phyloP scores from a whole-genome alignment of 257 asterid species.

The Henckelia pumila region DNA sequence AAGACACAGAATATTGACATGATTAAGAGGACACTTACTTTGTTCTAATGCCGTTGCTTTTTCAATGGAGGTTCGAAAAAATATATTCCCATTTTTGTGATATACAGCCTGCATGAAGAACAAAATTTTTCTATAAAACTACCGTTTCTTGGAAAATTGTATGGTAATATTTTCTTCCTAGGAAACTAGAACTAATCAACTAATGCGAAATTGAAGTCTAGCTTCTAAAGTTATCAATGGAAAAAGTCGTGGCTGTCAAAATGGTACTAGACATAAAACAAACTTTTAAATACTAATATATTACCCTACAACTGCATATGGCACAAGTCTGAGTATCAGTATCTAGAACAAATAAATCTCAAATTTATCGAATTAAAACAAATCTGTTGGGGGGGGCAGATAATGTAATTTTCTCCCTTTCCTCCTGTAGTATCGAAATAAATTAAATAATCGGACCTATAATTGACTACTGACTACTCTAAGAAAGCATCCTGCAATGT shows the following conservation, averaged over 20 bases:
- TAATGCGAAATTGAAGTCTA: no score
- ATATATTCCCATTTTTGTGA: slow-evolving; percentile 69
- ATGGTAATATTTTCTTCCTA: background rate
- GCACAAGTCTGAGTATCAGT: background rate
- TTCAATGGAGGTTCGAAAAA: slow-evolving; percentile 58
- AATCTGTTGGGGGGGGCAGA: no score
- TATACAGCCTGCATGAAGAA: slow-evolving; percentile 53
- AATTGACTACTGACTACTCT: background rate
- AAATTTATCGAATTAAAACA: background rate
- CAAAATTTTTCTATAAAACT: background rate
- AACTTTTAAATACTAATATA: background rate
- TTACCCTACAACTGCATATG: background rate
- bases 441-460: background rate
- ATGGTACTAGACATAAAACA: slow-evolving; percentile 1
- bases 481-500: background rate
- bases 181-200: background rate
- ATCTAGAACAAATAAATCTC: background rate
- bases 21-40: slow-evolving; percentile 44
- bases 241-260: background rate
- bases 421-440: background rate
- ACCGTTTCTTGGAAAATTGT: background rate
- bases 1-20: slow-evolving; percentile 7
- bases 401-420: background rate
- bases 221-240: background rate
- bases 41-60: slow-evolving; percentile 65